Evolutionary conservation across 192 early-diverging fungal genomes (phyloP), one percentile per base, ranked within the genome.

Genomic region (Chytriomyces sp.): DNA sequence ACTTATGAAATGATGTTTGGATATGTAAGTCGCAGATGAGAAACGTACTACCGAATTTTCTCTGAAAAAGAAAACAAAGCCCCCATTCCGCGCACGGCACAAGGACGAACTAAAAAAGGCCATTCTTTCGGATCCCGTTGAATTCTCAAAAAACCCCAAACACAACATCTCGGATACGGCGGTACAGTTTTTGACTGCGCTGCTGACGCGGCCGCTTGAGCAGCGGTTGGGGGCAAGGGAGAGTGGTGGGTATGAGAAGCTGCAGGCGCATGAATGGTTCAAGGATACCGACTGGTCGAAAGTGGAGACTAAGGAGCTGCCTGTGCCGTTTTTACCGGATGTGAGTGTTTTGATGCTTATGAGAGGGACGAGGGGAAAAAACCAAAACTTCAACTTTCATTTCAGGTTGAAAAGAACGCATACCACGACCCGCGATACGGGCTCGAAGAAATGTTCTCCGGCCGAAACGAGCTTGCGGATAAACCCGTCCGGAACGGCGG

Each of bases 1-100:
- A 89, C 96, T 77, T 97, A 93, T 83, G 97, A 99, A 84, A 90
- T 92, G 67, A 78, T 96, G 23, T 96, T 92, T 77, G 93, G 92
- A 6, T 77, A 86, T 23, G 74, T 80, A 53, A 63, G 67, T 50
- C 28, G 23, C 45, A 61, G 0, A 4, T 26, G 20, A 2, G 87
- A 85, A 91, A 13, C 0, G 64, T 0, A 20, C 24, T n/a, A 50
- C 35, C 92, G 35, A 93, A 93, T 13, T 95, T 93, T 81, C 80
- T 84, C 53, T 92, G 87, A 48, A 91, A 87, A 75, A 92, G 89
- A 7, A 94, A 92, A 47, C 57, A 26, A 45, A 94, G 91, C 86
- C 93, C 35, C 94, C 94, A 16, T 95, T 94, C 82, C 81, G 85
- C 53, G 91, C 89, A 50, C 90, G 86, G 70, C 91, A 90, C 11